These are phyloP conservation scores for Hibiscus syriacus DNA, from an alignment of 345 rosid species.

Conservation along the genomic window DNA sequence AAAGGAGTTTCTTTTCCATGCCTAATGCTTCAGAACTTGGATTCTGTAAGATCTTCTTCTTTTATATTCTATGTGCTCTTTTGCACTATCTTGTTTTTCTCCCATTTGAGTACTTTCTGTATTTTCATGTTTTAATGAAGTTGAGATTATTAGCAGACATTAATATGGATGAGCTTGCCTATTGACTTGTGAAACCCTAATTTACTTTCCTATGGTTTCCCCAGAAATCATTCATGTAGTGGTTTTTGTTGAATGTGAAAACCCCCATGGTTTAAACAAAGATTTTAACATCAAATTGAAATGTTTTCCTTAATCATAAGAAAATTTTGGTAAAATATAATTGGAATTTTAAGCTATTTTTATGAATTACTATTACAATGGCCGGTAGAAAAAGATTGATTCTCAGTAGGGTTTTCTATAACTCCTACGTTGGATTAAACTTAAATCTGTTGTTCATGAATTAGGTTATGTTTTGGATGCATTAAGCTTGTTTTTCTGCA, in stretches of 20 bases:
- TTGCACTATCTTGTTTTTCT: not conserved
- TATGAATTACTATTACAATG: no score
- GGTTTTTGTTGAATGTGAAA: not conserved
- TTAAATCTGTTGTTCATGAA: not conserved
- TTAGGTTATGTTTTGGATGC: not conserved
- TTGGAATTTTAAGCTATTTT: not conserved
- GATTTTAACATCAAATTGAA: no score
- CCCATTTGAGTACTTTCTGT: not conserved
- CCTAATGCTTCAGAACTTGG: slow-evolving; percentile 2
- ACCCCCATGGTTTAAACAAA: not conserved
- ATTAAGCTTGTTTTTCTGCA: not conserved
- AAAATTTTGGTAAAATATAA: no score
- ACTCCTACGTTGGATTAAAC: not conserved
- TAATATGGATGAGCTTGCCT: no score
- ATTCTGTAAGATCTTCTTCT: slow-evolving; percentile 19
- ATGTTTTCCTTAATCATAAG: not conserved
- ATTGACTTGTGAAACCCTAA: not conserved
- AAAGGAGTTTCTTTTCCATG: no score
- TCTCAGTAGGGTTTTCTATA: not conserved
- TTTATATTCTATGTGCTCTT: not conserved
- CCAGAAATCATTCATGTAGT: not conserved
- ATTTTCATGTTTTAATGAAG: not conserved
- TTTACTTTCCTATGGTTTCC: not conserved
- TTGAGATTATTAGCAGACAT: no score
- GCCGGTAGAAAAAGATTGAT: no score